Base-by-base conservation (phyloP, 176 grass and related monocot species). In the Oryza rufipogon region DNA sequence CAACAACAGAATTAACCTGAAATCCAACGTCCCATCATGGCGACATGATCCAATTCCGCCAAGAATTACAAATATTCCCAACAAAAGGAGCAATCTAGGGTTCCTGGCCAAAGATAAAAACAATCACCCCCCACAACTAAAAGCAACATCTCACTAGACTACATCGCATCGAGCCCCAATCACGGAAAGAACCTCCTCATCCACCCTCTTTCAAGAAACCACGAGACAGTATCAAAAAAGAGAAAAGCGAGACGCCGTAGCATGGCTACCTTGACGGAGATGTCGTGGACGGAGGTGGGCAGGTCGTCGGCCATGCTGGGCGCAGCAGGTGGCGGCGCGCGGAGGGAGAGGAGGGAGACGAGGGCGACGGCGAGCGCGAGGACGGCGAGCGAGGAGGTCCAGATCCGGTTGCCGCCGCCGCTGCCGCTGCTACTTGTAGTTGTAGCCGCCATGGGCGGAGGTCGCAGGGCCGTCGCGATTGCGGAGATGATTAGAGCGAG, bases 201-300 rank as follows among this genome's bases (percentile, higher is more conserved):
- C 36, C 36, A 38, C 39, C 70, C 76, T 33, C 12, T 58, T 9
- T 41, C 67, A 23, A 42, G 1, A 19, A 60, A 58, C 42, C 9
- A 64, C 2, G 48, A 86, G 28, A 9, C 8, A 41, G 39, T 41
- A 41, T 41, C 39, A 8, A 41, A 41, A 41, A 41, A 8, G 39
- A 41, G 39, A 41, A 41, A 41, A 8, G 6, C 39, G 39, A 41
- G 39, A 41, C 7, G 7, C 39, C 39, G 39, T 41, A 8, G 39
- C 39, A n/a, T 41, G 8, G 39, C 39, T 33, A 83, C 70, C 88
- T 94, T 94, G 54, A 94, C 79, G 54, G 70, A 44, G 75, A 91
- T 83, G 54, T 88, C 92, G 42, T 88, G 83, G 74, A 94, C 83
- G 63, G 85, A 91, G 7, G 61, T 76, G 46, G 83, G 86, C 32